Percentiles rank a stretch among this genome's conserved stretches.
Conservation (phyloP, 257 asterid genomes). For the Jacaranda mimosifolia region DNA sequence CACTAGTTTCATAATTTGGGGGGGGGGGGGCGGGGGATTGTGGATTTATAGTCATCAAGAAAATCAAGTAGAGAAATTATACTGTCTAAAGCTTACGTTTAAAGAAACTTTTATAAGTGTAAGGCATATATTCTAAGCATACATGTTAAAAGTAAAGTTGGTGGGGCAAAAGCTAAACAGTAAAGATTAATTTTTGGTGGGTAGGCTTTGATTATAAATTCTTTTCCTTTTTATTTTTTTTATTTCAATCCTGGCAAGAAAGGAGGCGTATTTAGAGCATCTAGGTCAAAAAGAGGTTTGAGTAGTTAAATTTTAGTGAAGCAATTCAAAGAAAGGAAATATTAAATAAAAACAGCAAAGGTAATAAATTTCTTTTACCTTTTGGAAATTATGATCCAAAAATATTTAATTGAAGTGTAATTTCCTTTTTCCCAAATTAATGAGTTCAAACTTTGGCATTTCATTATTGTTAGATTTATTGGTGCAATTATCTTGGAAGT, state of each 20-base stretch:
- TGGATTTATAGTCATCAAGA: not conserved
- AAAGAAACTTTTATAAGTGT: constrained; percentile 27
- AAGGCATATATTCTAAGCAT: not conserved
- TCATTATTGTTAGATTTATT: too few relatives aligned
- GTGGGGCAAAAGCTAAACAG: constrained; percentile 35
- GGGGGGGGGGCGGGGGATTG: not conserved
- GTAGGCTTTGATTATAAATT: constrained; percentile 33
- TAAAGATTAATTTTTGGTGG: constrained; percentile 36
- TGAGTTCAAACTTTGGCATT: too few relatives aligned
- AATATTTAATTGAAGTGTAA: not conserved
- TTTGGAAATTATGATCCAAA: not conserved
- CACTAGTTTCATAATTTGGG: not conserved
- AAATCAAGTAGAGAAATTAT: constrained; percentile 37
- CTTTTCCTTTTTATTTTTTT: not conserved
- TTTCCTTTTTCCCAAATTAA: not conserved
- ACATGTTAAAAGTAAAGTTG: constrained; percentile 28
- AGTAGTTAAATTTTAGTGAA: constrained; percentile 16
- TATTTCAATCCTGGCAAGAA: not conserved
- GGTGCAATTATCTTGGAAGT: too few relatives aligned
- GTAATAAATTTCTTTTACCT: not conserved
- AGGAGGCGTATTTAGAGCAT: constrained; percentile 35
- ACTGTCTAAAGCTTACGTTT: constrained; percentile 38
- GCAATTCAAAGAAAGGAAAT: not conserved
- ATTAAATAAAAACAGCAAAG: not conserved
- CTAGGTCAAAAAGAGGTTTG: constrained; percentile 35